Evolutionary conservation across 306 rosid genomes (phyloP), one percentile per base, ranked within the genome.

Genomic region (Ormosia semicastrata): DNA sequence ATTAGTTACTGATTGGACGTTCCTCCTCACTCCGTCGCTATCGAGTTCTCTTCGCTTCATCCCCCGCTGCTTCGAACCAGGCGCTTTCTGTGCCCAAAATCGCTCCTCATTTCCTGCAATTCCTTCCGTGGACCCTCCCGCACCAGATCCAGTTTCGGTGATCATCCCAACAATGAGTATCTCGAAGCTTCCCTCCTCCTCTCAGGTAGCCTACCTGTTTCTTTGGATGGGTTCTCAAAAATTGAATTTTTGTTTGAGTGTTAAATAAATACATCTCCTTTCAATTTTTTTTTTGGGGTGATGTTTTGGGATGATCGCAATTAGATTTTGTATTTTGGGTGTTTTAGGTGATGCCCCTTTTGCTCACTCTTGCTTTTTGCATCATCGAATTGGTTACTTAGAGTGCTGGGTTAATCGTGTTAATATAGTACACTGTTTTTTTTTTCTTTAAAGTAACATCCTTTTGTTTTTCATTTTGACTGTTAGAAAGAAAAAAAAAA

Each of bases 181-280:
- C 87, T 93, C 9, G 91, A 91, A 87, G 99, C 99, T 80, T 89
- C 99, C 2, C 88, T 96, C 62, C 97, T 96, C 9, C 92, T 93
- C 72, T 85, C 98, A 88, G 99, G 99, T 24, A 24, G 24, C 24
- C 24, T 24, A 24, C 24, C 24, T 24, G 24, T 24, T 24, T 24
- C 24, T 24, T 24, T 24, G 24, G 24, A 24, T 24, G 24, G 24
- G 24, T 24, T 37, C 41, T 37, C 41, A 37, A 37, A 4, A 37
- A 3, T 37, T 37, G 4, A 24, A 24, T 24, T 24, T 24, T 24
- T 24, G 24, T 24, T 24, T 24, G 24, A 24, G 24, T 24, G 24
- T 24, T 24, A 24, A 24, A 24, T 24, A 24, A 24, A 24, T 24
- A 24, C 24, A 24, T 24, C 24, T 24, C 24, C 24, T 24, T 24